Evolutionary conservation across 129 eudicot genomes (phyloP).

Genomic region (Silybum marianum): DNA sequence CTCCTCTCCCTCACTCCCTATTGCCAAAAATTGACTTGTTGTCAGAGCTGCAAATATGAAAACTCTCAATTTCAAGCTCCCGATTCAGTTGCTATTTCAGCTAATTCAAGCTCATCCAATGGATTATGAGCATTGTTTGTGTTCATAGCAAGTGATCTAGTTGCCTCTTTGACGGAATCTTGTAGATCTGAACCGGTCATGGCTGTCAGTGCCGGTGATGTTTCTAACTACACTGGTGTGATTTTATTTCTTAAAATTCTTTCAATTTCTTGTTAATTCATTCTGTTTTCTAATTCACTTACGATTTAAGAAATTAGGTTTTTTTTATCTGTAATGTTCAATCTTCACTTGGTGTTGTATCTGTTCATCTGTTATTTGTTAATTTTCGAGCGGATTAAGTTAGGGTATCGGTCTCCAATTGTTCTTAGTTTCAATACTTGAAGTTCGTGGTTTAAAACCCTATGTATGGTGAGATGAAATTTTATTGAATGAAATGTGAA

Average conservation of each 20-base stretch:
- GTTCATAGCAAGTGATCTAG: slow-evolving; percentile 31
- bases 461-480: background rate
- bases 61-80: slow-evolving; percentile 1
- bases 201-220: slow-evolving; percentile 41
- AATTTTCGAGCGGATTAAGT: slow-evolving; percentile 18
- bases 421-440: background rate
- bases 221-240: slow-evolving; percentile 36
- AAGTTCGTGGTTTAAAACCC: background rate
- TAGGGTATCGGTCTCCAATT: slow-evolving; percentile 18
- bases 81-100: slow-evolving; percentile 17
- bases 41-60: slow-evolving; percentile 21
- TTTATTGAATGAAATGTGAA: background rate
- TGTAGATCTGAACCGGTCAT: slow-evolving; percentile 49
- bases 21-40: background rate
- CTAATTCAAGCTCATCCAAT: slow-evolving; percentile 6
- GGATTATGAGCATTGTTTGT: slow-evolving; percentile 18
- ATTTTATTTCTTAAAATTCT: background rate
- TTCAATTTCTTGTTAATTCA: background rate
- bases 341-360: background rate
- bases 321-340: background rate
- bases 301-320: slow-evolving; percentile 8
- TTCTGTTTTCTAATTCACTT: background rate
- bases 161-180: slow-evolving; percentile 20
- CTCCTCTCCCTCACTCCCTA: no score
- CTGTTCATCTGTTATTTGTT: slow-evolving; percentile 9